Base-by-base conservation (phyloP, 768 basidiomycete species). In the Fistulinella prunicolor region DNA sequence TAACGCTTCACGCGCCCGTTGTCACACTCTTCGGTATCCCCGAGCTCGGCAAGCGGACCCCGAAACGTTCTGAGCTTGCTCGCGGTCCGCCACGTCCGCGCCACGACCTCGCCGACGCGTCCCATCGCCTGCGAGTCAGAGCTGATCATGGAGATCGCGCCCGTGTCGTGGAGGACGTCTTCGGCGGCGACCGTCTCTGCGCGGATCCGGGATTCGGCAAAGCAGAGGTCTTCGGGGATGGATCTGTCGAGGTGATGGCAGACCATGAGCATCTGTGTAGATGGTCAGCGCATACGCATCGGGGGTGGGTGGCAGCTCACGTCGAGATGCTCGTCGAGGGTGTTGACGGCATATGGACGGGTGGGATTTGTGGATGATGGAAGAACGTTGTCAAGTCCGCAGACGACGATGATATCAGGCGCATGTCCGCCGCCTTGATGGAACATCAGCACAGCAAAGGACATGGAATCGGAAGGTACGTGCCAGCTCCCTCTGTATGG, bases 41-140 rank as follows among this genome's bases (percentile, higher is more conserved):
- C 89, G 24, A 92, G 73, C 2, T 74, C 68, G 1, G 61, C 61
- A 38, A 97, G 73, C 5, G 92, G 85, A 0, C 96, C 96, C 22
- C 78, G 72, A 51, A 86, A 72, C 38, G 85, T 81, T 46, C 79
- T 79, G 86, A 99, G 86, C 74, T 99, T 99, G 67, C 88, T 89
- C 26, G 96, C 96, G 0, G 96, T 98, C 38, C 94, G 76, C 96
- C 96, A 99, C 0, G 96, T 96, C 44, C 96, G 73, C 38, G 85
- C 80, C 2, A 92, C 72, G 16, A 98, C 95, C 65, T 99, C 96
- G 9, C 92, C 96, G 6, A 99, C 93, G 16, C 95, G 82, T 9
- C 95, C 94, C 96, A 99, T 98, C 0, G 96, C 96, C 67, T 97
- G 96, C 3, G 93, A 87, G 64, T 99, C 96, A 3, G 90, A 93